Base-by-base conservation (phyloP, 2,329 filamentous ascomycete species). In the Septoria linicola region DNA sequence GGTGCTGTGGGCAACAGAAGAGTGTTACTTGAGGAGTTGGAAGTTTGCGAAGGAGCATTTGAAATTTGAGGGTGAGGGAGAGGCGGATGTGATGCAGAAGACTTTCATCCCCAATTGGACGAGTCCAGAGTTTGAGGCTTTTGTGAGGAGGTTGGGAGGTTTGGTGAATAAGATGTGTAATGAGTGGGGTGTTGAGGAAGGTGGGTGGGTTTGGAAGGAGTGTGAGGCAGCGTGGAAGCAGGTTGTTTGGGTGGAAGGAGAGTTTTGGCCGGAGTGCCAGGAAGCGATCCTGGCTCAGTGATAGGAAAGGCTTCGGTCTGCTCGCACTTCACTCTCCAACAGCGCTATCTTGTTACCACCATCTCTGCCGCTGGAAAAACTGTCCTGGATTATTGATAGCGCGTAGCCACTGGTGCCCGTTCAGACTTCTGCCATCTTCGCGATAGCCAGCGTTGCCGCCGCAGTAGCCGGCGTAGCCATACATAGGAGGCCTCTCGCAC, bases 1-100 rank as follows among this genome's bases (percentile, higher is more conserved):
- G 2, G 77, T 88, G 13, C 77, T 90, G 32, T 91, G 85, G 83
- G 84, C 81, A 8, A 89, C 85, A 0, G 87, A 92, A 69, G 80
- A 76, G 68, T 75, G 72, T 63, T 77, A 77, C 57, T 67, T 75
- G 25, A 66, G 70, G 34, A 70, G 74, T 31, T 78, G 75, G 75
- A 67, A 68, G 52, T 75, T 74, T 52, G 66, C 67, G 8, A 73
- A 61, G 48, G 55, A 61, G 50, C 54, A 60, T 41, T 41, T 52
- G 39, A 43, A 53, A 30, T 35, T 49, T 19, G 41, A 36, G 27
- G 41, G 44, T 13, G 59, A 59, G 43, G 70, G 41, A 2, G 30
- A 74, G 8, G 63, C 66, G 23, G 74, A 77, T 63, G 74, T 77
- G 14, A 67, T 75, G 58, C 73, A 74, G 49, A 69, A 75, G 62